Base-by-base conservation (phyloP, 345 rosid genomes). In the Eucalyptus microcorys region DNA sequence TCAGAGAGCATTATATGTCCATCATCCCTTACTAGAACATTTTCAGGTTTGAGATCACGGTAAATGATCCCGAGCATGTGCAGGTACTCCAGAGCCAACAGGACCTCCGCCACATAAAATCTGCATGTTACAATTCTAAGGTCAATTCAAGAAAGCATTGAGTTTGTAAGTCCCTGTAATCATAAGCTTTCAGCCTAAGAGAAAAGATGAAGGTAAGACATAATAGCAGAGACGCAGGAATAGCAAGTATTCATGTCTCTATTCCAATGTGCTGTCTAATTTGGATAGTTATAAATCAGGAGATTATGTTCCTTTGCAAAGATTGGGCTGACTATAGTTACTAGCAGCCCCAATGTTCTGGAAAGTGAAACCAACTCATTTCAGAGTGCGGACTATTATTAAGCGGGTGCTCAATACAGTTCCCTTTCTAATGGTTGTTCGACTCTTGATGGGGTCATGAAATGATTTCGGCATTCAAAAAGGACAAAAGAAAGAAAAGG, bases 1-100 rank as follows among this genome's bases (percentile, higher is more conserved):
- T 95, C 98, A 68, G 98, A 95, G 87, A 96, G 98, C 98, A 95
- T 96, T 91, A 96, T 95, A 87, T 95, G 98, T 64, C 98, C 98
- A 55, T 95, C 96, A 34, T 94, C 96, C 86, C 96, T 91, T 79
- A 96, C 96, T 8, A 96, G 95, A 47, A 96, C 97, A 87, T 96
- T 96, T 90, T 95, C 98, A 76, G 98, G 98, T 92, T 96, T 96
- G 84, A 96, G 97, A 90, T 96, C 98, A 2, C 96, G 97, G 90
- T 96, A 96, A 86, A 96, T 92, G 86, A 96, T 93, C 71, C 98
- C 98, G 14, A 96, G 95, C 96, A 95, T 95, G 91, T 96, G 98
- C 88, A 96, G 95, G 89, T 95, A 95, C 87, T 96, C 98, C 86
- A 96, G 88, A 68, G 97, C 95, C 90, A 95, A 89, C 90, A 96